These are phyloP conservation scores for Scheffersomyces spartinae DNA, from an alignment of 805 yeast species.

Conservation along the genomic window DNA sequence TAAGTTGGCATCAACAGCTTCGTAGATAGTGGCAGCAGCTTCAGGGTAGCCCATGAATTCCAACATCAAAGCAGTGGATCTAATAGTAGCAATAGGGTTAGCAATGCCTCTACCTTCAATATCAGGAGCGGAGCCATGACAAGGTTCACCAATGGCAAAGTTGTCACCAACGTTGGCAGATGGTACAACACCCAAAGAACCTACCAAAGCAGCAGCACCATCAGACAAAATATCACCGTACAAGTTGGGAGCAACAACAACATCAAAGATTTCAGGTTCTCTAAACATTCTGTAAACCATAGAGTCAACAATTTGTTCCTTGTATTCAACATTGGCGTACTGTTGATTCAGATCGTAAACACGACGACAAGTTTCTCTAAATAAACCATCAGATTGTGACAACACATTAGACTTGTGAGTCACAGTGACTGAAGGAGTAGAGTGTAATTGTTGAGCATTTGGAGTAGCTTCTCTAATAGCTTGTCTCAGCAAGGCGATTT, in stretches of 20 bases:
- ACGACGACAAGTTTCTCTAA: slow-evolving; percentile 74
- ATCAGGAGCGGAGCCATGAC: slow-evolving; percentile 99
- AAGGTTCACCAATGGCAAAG: slow-evolving; percentile 97
- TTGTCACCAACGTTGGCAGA: slow-evolving; percentile 95
- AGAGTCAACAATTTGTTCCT: slow-evolving; percentile 97
- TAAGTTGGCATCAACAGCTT: slow-evolving; percentile 90
- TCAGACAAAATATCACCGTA: slow-evolving; percentile 96
- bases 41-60: slow-evolving; percentile 88
- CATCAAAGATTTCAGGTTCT: slow-evolving; percentile 95
- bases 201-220: slow-evolving; percentile 97
- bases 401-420: slow-evolving; percentile 96
- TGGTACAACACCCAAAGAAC: slow-evolving; percentile 96
- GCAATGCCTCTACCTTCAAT: slow-evolving; percentile 92
- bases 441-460: slow-evolving; percentile 17
- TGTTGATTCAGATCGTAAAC: slow-evolving; percentile 47
- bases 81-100: slow-evolving; percentile 95
- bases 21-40: slow-evolving; percentile 86
- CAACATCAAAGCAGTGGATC: slow-evolving; percentile 95
- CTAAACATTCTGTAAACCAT: slow-evolving; percentile 99
- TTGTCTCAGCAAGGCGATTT: slow-evolving; percentile 88
- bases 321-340: slow-evolving; percentile 53
- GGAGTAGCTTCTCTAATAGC: slow-evolving; percentile 46
- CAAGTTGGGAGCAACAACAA: slow-evolving; percentile 95
- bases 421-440: slow-evolving; percentile 65
- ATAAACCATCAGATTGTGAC: slow-evolving; percentile 86